Evolutionary conservation across 2,329 filamentous ascomycete species (phyloP).

Genomic region (Penicillium sp.): DNA sequence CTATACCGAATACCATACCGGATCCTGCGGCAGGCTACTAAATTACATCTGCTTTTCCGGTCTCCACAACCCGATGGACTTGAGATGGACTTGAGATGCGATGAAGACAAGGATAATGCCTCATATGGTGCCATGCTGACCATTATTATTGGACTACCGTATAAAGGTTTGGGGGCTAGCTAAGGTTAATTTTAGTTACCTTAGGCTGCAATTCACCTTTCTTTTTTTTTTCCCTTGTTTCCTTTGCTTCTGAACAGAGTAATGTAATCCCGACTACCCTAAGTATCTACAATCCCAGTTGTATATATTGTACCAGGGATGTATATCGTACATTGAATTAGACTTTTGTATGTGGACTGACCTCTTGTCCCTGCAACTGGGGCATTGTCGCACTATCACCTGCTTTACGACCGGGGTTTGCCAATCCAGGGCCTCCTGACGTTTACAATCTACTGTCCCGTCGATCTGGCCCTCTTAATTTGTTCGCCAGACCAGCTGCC

Average conservation of each 20-base stretch:
- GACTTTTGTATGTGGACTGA: conserved; percentile 13
- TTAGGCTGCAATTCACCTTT: background rate
- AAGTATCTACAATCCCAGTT: background rate
- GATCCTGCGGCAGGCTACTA: conserved; percentile 4
- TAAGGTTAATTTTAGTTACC: background rate
- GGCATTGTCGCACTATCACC: conserved; percentile 18
- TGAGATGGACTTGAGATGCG: conserved; percentile 14
- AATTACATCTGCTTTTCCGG: conserved; percentile 9
- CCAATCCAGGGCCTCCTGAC: background rate
- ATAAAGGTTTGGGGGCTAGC: background rate
- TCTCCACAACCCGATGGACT: conserved; percentile 21
- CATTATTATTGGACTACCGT: conserved; percentile 7
- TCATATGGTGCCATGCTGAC: conserved; percentile 5
- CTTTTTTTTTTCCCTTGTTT: background rate
- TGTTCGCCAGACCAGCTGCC: background rate
- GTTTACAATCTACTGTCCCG: background rate
- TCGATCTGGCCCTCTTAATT: background rate
- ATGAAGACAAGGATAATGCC: conserved; percentile 9
- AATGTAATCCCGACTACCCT: background rate
- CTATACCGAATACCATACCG: background rate
- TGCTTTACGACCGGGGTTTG: conserved; percentile 1
- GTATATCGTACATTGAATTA: background rate
- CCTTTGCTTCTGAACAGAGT: background rate
- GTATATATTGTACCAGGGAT: background rate
- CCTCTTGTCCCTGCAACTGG: conserved; percentile 5